Conservation (phyloP, 2,329 filamentous ascomycete species). For the Alternaria metachromatica region DNA sequence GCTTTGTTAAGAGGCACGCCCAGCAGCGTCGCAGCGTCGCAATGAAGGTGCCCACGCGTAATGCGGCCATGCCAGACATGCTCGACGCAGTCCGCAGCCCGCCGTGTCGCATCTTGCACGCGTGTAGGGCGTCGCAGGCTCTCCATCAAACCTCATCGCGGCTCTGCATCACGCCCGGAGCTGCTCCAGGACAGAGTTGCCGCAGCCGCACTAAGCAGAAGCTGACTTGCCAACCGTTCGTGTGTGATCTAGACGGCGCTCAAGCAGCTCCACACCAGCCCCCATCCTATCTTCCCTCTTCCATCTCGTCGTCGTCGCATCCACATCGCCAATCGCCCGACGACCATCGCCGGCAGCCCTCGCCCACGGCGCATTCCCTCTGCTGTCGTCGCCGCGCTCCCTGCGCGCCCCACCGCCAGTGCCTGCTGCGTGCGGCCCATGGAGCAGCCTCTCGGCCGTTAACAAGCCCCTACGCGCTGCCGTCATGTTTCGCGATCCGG, state of each 20-base stretch:
- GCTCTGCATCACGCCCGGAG: conserved; percentile 23
- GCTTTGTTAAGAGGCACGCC: conserved; percentile 18
- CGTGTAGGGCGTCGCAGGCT: conserved; percentile 8
- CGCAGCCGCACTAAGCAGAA: conserved; percentile 34
- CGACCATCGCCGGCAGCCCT: conserved; percentile 22
- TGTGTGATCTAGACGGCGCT: conserved; percentile 27
- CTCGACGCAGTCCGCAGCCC: conserved; percentile 4
- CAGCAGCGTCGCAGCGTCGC: conserved; percentile 12
- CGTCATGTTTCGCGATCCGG: conserved; percentile 40
- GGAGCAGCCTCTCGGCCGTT: conserved; percentile 10
- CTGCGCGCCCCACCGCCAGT: conserved; percentile 11
- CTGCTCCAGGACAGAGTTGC: conserved; percentile 27
- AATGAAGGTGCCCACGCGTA: conserved; percentile 13
- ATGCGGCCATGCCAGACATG: conserved; percentile 2
- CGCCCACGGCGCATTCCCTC: conserved; percentile 26
- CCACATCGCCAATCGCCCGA: conserved; percentile 14
- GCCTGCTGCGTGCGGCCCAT: conserved; percentile 18
- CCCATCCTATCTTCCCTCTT: conserved; percentile 13
- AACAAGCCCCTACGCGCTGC: conserved; percentile 11
- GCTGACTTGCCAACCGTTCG: conserved; percentile 30
- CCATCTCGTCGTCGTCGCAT: conserved; percentile 14
- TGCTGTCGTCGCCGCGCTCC: conserved; percentile 8
- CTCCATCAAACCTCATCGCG: conserved; percentile 29
- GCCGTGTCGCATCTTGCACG: background rate
- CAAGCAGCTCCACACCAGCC: conserved; percentile 20